Evolutionary conservation across 169 alveolate genomes (phyloP).

Genomic region (Fabrea salina): DNA sequence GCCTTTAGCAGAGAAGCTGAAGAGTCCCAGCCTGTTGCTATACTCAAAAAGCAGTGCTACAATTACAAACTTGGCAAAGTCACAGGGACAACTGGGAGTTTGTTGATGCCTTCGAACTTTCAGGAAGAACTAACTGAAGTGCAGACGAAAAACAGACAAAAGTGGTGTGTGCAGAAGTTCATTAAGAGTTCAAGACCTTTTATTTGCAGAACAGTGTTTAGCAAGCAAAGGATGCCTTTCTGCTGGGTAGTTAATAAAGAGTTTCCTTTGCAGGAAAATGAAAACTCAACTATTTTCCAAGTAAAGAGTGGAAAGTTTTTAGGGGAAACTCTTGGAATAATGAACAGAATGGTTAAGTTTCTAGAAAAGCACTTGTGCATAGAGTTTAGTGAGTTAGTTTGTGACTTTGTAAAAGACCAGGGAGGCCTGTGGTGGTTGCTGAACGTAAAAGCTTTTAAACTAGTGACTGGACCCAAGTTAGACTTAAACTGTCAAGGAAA

Average conservation of each 20-base stretch:
- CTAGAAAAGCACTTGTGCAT: slow-evolving; percentile 44
- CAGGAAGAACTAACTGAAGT: background rate
- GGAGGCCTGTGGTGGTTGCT: slow-evolving; percentile 58
- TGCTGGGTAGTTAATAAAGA: slow-evolving; percentile 16
- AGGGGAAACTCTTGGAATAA: slow-evolving; percentile 48
- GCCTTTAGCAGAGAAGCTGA: background rate
- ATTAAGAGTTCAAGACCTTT: background rate
- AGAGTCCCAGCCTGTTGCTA: background rate
- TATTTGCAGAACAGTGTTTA: background rate
- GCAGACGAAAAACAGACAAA: background rate
- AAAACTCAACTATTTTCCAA: slow-evolving; percentile 39
- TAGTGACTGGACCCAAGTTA: slow-evolving; percentile 25
- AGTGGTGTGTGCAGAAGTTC: background rate
- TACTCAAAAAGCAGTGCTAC: background rate
- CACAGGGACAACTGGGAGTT: background rate
- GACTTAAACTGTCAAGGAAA: background rate
- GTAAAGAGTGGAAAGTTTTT: slow-evolving; percentile 50
- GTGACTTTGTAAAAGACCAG: slow-evolving; percentile 56
- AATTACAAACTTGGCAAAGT: background rate
- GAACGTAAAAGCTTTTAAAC: slow-evolving; percentile 51
- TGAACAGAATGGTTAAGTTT: slow-evolving; percentile 43
- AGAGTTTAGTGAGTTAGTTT: slow-evolving; percentile 48
- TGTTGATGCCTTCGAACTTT: background rate
- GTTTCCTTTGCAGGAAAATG: background rate
- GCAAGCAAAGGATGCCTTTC: background rate